Evolutionary conservation across 176 grass and related monocot genomes (phyloP).

Genomic region (Oryza meridionalis): DNA sequence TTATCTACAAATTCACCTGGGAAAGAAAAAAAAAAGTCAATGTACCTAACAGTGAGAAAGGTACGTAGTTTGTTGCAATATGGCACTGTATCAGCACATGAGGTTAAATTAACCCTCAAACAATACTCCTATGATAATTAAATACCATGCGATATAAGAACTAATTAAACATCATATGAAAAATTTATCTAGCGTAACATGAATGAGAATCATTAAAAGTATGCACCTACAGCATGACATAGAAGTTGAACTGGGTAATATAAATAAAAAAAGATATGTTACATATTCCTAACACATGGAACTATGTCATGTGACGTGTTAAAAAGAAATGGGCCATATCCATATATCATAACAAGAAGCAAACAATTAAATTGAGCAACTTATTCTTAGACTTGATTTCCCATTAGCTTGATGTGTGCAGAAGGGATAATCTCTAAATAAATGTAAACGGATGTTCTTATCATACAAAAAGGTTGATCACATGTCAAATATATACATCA

Average conservation of each 20-base stretch:
- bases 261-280: slow-evolving; percentile 4
- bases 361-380: not conserved
- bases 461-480: too few species aligned
- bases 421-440: not conserved
- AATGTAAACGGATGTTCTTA: too few species aligned
- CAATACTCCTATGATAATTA: not conserved
- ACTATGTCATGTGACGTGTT: not conserved
- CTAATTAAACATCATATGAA: not conserved
- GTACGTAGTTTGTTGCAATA: not conserved
- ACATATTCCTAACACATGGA: not conserved
- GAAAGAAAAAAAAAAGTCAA: slow-evolving; percentile 43
- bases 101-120: slow-evolving; percentile 11
- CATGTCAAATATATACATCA: too few species aligned
- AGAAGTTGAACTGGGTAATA: slow-evolving; percentile 1
- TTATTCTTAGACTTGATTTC: not conserved
- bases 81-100: not conserved
- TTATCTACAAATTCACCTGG: slow-evolving; percentile 85
- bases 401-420: not conserved
- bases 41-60: not conserved
- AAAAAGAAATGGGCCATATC: too few species aligned
- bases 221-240: not conserved
- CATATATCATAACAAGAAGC: too few species aligned
- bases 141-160: slow-evolving; percentile 20
- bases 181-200: slow-evolving; percentile 2
- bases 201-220: slow-evolving; percentile 2